Conservation (phyloP, 2,329 filamentous ascomycete genomes). For the Colletotrichum sp. region DNA sequence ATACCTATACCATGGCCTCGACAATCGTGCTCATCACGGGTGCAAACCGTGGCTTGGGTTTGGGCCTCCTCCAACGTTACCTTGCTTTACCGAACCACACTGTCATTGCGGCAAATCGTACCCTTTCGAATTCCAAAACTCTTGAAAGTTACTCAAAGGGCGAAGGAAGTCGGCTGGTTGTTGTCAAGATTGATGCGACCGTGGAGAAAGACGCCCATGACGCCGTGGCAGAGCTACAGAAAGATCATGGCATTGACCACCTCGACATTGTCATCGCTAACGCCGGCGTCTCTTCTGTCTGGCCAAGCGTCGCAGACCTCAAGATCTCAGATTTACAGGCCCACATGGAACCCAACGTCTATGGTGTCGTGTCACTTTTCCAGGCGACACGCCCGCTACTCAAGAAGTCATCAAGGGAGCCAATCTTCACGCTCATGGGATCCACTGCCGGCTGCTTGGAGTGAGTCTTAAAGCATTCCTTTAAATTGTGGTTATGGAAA, state of each 20-base stretch:
- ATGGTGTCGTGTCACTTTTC: slow-evolving; percentile 6
- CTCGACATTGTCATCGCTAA: slow-evolving; percentile 60
- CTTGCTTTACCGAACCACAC: slow-evolving; percentile 62
- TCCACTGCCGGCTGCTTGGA: not conserved
- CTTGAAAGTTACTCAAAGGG: slow-evolving; percentile 42
- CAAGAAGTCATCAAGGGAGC: not conserved
- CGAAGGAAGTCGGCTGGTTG: slow-evolving; percentile 37
- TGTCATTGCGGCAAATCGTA: slow-evolving; percentile 42
- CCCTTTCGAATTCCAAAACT: slow-evolving; percentile 31
- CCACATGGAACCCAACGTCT: slow-evolving; percentile 45
- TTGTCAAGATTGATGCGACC: slow-evolving; percentile 47
- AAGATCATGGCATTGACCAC: slow-evolving; percentile 37
- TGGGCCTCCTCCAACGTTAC: slow-evolving; percentile 36
- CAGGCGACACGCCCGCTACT: slow-evolving; percentile 32
- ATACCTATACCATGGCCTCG: not conserved
- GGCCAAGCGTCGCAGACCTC: slow-evolving; percentile 32
- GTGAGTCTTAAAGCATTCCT: not conserved
- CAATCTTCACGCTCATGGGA: not conserved
- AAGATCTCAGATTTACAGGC: slow-evolving; percentile 38
- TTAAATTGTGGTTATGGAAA: too few species aligned
- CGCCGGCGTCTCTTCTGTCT: slow-evolving; percentile 45
- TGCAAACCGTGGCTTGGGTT: slow-evolving; percentile 42
- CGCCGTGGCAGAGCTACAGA: slow-evolving; percentile 34
- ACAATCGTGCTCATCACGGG: slow-evolving; percentile 36
- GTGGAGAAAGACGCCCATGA: slow-evolving; percentile 34